Evolutionary conservation across 345 rosid species (phyloP), one percentile per base, ranked within the genome.

Genomic region (Noccaea bulbosa): DNA sequence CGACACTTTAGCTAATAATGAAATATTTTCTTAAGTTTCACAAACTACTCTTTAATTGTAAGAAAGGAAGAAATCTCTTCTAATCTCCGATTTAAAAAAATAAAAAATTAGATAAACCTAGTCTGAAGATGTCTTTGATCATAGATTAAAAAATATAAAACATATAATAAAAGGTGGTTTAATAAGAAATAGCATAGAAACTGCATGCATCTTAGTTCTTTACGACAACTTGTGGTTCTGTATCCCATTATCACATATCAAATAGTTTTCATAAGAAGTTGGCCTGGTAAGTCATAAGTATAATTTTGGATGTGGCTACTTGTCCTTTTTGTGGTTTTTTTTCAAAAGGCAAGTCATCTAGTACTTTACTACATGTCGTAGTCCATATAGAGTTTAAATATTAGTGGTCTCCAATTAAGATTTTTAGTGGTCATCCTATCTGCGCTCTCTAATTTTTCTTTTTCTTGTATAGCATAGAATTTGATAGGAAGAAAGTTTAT

Each of bases 341-440:
- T 22, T 37, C 7, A 40, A 54, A 50, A 37, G 33, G 54, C 48
- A 37, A 72, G 41, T 72, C 66, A 57, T 56, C 52, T 39, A 27
- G 30, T 27, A 73, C 77, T 49, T 73, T 65, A 14, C 30, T 53
- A 65, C 53, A 73, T 56, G 66, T 66, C 72, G 34, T 65, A 50
- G 47, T 65, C 72, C 52, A 39, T 39, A 65, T 73, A 17, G 46
- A 39, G 45, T 57, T 65, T 20, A 6, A 32, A 30, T 30, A 38
- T 47, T 38, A 47, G 52, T 64, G 56, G 14, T 51, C 52, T 45
- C 37, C 14, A 22, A 27, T 70, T 61, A 12, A 47, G 24, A 9
- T 35, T 6, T 69, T 48, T 48, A 46, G 49, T 47, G 59, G 70
- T 66, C 40, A 66, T 55, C 61, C 7, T 55, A 8, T 35, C 10